Evolutionary conservation across 2,329 filamentous ascomycete species (phyloP).

Genomic region (Stagonosporopsis cucurbitacearum): DNA sequence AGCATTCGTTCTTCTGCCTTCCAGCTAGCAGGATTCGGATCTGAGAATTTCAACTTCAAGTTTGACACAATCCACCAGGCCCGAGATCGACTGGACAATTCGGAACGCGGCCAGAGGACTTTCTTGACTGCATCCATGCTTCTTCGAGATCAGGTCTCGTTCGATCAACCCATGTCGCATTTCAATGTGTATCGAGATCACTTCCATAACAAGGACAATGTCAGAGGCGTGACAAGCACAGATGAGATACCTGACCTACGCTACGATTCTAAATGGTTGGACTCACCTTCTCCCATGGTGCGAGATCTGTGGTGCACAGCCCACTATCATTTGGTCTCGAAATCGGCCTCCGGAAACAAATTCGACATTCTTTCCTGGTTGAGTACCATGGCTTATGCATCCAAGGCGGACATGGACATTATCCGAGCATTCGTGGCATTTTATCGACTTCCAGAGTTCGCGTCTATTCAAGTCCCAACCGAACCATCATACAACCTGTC

Average conservation of each 20-base stretch:
- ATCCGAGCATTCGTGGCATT: conserved; percentile 35
- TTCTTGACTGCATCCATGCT: conserved; percentile 26
- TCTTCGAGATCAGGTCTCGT: conserved; percentile 17
- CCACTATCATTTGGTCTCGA: background rate
- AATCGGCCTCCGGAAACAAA: background rate
- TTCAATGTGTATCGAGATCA: conserved; percentile 18
- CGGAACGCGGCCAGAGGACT: conserved; percentile 18
- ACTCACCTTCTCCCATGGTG: background rate
- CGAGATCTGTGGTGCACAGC: background rate
- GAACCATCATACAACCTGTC: conserved; percentile 9
- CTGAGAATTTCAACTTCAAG: conserved; percentile 30
- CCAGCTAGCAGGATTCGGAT: conserved; percentile 41
- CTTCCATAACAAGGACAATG: conserved; percentile 2
- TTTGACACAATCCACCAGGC: conserved; percentile 33
- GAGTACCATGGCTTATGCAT: conserved; percentile 4
- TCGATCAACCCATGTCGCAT: conserved; percentile 16
- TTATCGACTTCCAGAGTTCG: conserved; percentile 17
- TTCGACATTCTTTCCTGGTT: background rate
- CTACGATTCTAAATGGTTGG: background rate
- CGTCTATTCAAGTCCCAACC: conserved; percentile 17
- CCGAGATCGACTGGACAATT: conserved; percentile 17
- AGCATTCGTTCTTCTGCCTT: conserved; percentile 40
- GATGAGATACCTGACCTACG: background rate
- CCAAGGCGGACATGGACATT: conserved; percentile 27
- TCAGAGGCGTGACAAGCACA: conserved; percentile 2